Evolutionary conservation across 257 asterid genomes (phyloP), one percentile per base, ranked within the genome.

Genomic region (Solanum raphanifolium): DNA sequence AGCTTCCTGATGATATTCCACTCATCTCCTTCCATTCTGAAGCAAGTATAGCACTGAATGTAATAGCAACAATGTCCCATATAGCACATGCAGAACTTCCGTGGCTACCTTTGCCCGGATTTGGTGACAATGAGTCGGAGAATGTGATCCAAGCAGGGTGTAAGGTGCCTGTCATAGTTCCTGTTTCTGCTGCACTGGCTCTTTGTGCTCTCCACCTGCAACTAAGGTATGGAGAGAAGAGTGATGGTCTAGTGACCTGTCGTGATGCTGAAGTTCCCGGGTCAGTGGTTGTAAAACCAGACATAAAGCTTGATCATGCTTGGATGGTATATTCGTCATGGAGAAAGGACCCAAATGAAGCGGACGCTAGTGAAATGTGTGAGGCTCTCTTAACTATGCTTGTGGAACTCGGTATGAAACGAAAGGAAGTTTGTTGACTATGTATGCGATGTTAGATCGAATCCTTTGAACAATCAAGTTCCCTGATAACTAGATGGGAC

Each of bases 191-290:
- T 2, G 95, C 91, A 36, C 89, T 95, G 94, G 97, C 98, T 18
- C 88, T 95, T 9, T 91, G 93, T 1, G 95, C 98, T 21, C 98
- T 95, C 83, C 98, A 95, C 88, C 90, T 97, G 75, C 93, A 91
- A 86, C 91, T 97, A 13, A 91, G 98, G 65, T 97, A 97, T 4
- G 98, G 98, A 6, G 98, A 97, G 93, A 97, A 93, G 94, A 97
- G 99, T 18, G 99, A 97, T n/a, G 99, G 98, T 21, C 91, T 97
- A 21, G 98, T 97, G 43, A 95, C 98, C 1, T 95, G 99, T 78
- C 95, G 99, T 3, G 99, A 95, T 88, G 99, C 99, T 65, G 96
- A 95, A 90, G 98, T 95, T 87, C 98, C 98, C 0, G 99, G 98
- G 18, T 97, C 98, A 3, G 93, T 97, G 29, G 98, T 95, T 1